Conservation (phyloP, 164 flowering plant species). For the Berberis vulgaris region DNA sequence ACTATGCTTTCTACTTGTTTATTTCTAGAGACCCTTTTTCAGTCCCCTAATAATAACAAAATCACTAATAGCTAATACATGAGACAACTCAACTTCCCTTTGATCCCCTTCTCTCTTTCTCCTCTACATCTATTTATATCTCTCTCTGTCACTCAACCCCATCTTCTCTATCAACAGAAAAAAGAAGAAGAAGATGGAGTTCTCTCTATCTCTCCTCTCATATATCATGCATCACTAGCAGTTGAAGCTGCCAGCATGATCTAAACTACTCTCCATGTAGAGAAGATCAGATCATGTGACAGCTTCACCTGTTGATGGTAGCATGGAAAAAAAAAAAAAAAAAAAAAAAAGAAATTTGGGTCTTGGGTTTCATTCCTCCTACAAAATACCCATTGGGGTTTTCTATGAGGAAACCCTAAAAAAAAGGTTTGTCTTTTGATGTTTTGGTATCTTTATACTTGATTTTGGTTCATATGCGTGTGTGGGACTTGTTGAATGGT, state of each 20-base stretch:
- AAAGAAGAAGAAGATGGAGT: neutral
- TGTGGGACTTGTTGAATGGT: neutral
- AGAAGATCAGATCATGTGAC: constrained; percentile 63
- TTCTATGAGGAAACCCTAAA: constrained; percentile 5
- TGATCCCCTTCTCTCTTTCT: neutral
- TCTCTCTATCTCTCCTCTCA: neutral
- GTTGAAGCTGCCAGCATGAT: constrained; percentile 97
- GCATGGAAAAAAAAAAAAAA: constrained; percentile 18
- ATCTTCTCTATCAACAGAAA: neutral
- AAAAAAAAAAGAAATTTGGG: neutral
- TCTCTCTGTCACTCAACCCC: neutral
- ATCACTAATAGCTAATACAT: constrained; percentile 6
- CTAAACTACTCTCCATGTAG: constrained; percentile 34
- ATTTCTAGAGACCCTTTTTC: constrained; percentile 2
- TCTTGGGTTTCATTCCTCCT: neutral
- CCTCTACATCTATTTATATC: constrained; percentile 22
- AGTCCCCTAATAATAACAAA: constrained; percentile 9
- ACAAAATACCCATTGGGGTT: constrained; percentile 4
- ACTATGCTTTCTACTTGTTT: neutral
- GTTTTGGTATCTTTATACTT: neutral
- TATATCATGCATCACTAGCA: constrained; percentile 31
- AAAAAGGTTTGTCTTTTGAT: constrained; percentile 14
- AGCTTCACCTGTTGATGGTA: constrained; percentile 58
- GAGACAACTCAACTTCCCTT: constrained; percentile 5
- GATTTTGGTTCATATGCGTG: constrained; percentile 6